Percentiles rank a stretch among this genome's conserved stretches.
Conservation (phyloP, 1,284 basidiomycete species). For the Omphalotus olearius region DNA sequence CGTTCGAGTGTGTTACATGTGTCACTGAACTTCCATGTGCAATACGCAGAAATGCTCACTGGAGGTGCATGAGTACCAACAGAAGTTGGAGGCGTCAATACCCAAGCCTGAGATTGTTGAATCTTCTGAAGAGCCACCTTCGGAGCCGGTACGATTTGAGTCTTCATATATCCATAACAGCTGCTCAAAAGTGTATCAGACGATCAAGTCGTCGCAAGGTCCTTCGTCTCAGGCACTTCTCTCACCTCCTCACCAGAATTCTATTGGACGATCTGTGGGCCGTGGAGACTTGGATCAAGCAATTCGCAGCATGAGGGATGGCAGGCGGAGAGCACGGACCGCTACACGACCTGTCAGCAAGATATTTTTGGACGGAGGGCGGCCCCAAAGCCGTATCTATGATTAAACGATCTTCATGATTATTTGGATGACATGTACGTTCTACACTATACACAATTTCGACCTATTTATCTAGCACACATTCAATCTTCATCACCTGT, state of each 20-base stretch:
- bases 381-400: slow-evolving; percentile 31
- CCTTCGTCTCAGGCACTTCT: not conserved
- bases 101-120: slow-evolving; percentile 22
- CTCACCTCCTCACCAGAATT: slow-evolving; percentile 35
- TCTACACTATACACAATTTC: not conserved
- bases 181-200: slow-evolving; percentile 11
- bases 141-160: slow-evolving; percentile 24
- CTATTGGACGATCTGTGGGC: slow-evolving; percentile 50
- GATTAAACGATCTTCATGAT: not conserved
- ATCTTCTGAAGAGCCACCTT: slow-evolving; percentile 19
- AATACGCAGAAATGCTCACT: slow-evolving; percentile 67
- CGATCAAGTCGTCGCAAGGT: slow-evolving; percentile 18
- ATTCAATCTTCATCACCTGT: too few species aligned
- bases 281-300: slow-evolving; percentile 79
- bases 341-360: slow-evolving; percentile 52
- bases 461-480: not conserved
- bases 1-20: not conserved
- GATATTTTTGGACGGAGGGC: slow-evolving; percentile 73
- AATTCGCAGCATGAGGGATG: slow-evolving; percentile 74
- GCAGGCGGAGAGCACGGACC: slow-evolving; percentile 51
- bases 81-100: slow-evolving; percentile 26
- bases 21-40: slow-evolving; percentile 2
- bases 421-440: not conserved
- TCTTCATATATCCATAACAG: slow-evolving; percentile 10
- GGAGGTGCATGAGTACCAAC: slow-evolving; percentile 59